Conservation (phyloP, 768 basidiomycete species). For the Lyophyllum atratum region DNA sequence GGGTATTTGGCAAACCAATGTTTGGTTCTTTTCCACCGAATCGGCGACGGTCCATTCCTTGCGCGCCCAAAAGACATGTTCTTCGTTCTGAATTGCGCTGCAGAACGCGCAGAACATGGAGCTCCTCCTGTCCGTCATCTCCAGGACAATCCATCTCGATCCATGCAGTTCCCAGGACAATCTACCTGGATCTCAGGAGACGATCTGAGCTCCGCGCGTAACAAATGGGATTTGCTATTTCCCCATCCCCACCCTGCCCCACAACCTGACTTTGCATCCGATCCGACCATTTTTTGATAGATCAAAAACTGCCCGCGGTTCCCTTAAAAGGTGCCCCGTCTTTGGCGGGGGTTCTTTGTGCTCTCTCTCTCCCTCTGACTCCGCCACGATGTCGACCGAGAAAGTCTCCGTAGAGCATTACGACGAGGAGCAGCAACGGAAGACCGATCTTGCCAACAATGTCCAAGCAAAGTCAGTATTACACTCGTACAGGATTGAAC, state of each 20-base stretch:
- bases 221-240: not conserved
- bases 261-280: constrained; percentile 3
- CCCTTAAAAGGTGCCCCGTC: constrained; percentile 4
- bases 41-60: too few relatives aligned
- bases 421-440: constrained; percentile 25
- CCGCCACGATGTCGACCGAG: constrained; percentile 27
- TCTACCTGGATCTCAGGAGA: not conserved
- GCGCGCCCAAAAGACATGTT: too few relatives aligned
- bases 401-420: constrained; percentile 14
- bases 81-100: too few relatives aligned
- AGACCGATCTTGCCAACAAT: constrained; percentile 38
- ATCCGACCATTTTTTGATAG: constrained; percentile 8
- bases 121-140: not conserved
- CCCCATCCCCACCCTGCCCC: not conserved
- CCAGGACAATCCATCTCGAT: too few relatives aligned
- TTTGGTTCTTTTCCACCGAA: not conserved
- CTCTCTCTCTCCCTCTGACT: constrained; percentile 13
- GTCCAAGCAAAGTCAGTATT: constrained; percentile 40
- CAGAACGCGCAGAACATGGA: not conserved
- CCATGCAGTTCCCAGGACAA: not conserved
- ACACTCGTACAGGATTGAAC: not conserved
- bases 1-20: not conserved
- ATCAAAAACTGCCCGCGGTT: constrained; percentile 2
- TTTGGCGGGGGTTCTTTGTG: not conserved
- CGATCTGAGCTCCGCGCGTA: not conserved